Percentiles rank a stretch among this genome's conserved stretches.
Evolutionary conservation across 2,329 filamentous ascomycete genomes (phyloP).

Genomic region (Verticillium alfalfae): DNA sequence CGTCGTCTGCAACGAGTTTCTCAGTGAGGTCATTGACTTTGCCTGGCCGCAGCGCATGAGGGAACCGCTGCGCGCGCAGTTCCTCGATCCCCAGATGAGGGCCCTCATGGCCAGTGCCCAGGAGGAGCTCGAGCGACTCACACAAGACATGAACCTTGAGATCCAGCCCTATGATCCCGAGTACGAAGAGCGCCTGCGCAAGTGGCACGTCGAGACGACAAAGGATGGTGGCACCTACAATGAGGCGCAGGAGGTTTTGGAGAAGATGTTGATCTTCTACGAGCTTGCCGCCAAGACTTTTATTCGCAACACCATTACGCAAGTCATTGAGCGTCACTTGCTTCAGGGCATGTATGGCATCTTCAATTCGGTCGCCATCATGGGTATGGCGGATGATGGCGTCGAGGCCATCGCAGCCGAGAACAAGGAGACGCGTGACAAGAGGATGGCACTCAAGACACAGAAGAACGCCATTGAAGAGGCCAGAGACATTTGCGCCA

Average conservation of each 20-base stretch:
- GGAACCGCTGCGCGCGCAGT: slow-evolving; percentile 41
- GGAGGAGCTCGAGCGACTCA: slow-evolving; percentile 37
- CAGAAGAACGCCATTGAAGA: slow-evolving; percentile 47
- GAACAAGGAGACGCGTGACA: slow-evolving; percentile 46
- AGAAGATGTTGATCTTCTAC: slow-evolving; percentile 53
- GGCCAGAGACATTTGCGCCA: slow-evolving; percentile 41
- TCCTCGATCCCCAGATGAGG: slow-evolving; percentile 43
- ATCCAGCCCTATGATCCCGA: slow-evolving; percentile 49
- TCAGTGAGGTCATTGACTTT: slow-evolving; percentile 44
- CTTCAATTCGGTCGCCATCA: slow-evolving; percentile 46
- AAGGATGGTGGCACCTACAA: slow-evolving; percentile 39
- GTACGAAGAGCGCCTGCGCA: slow-evolving; percentile 43
- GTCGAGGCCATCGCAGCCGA: slow-evolving; percentile 47
- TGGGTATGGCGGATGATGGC: slow-evolving; percentile 36
- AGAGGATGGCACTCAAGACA: slow-evolving; percentile 38
- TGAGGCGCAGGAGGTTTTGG: slow-evolving; percentile 46
- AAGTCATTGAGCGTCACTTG: slow-evolving; percentile 45
- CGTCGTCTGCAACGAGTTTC: slow-evolving; percentile 49
- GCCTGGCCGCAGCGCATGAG: slow-evolving; percentile 46
- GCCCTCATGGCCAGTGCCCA: slow-evolving; percentile 40
- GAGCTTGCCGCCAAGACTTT: slow-evolving; percentile 47
- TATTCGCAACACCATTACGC: slow-evolving; percentile 46
- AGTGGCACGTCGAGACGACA: slow-evolving; percentile 36
- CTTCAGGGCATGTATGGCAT: slow-evolving; percentile 45
- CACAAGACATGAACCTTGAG: slow-evolving; percentile 46